These are phyloP conservation scores for Linnemannia elongata DNA, from an alignment of 192 early-diverging fungal genomes.

Conservation along the genomic window DNA sequence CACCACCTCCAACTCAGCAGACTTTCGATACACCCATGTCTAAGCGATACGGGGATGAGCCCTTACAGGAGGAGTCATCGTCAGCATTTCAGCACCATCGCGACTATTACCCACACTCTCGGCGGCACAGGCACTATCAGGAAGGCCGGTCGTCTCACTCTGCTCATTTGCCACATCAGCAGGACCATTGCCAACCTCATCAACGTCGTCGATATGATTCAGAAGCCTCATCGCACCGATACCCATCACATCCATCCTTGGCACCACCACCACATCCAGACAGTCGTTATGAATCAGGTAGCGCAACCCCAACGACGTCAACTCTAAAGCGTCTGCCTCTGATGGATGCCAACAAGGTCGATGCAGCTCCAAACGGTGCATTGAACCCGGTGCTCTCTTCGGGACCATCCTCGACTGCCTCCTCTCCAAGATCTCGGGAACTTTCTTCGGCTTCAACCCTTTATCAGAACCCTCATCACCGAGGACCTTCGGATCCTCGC, in stretches of 20 bases:
- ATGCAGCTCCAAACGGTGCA: background rate
- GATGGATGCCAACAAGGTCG: background rate
- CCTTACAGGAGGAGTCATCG: background rate
- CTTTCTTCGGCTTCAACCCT: background rate
- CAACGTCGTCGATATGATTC: background rate
- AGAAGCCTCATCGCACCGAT: background rate
- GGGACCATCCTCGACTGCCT: conserved; percentile 30
- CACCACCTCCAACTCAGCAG: background rate
- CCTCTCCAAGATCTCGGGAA: conserved; percentile 32
- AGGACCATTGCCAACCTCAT: background rate
- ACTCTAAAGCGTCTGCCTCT: background rate
- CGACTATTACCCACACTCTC: background rate
- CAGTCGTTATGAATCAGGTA: background rate
- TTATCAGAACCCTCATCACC: conserved; percentile 12
- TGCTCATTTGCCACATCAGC: background rate
- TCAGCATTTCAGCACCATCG: background rate
- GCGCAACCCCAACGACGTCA: conserved; percentile 9
- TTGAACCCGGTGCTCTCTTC: conserved; percentile 17
- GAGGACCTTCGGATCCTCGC: conserved; percentile 1
- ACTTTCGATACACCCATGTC: background rate
- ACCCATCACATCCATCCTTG: background rate
- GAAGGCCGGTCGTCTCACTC: background rate
- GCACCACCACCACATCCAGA: background rate
- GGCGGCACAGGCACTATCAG: background rate
- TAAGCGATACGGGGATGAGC: background rate